phyloP scores from a whole-genome alignment of 768 basidiomycete species.

The Cystofilobasidium capitatum region DNA sequence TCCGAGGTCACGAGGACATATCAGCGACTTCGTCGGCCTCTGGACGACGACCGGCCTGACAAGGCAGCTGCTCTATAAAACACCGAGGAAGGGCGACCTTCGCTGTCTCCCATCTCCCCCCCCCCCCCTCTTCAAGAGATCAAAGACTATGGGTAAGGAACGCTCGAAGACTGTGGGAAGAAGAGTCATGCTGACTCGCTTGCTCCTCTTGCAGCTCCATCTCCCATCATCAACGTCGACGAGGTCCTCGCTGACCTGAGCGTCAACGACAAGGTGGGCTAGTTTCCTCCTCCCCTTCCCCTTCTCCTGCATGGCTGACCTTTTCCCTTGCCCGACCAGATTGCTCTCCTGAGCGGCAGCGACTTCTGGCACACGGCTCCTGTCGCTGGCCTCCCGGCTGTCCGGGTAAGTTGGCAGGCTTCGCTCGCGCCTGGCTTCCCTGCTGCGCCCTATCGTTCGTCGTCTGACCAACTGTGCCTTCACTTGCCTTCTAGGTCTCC shows the following conservation, averaged over 20 bases:
- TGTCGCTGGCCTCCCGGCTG: conserved; percentile 52
- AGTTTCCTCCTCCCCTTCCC: conserved; percentile 46
- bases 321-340: neutral
- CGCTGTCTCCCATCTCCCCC: no score
- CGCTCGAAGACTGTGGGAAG: no score
- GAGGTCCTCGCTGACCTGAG: neutral
- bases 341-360: neutral
- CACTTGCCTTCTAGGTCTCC: conserved; percentile 18
- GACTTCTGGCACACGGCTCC: conserved; percentile 52
- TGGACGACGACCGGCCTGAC: no score
- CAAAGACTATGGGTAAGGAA: no score
- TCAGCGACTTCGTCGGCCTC: no score
- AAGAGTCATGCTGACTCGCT: no score
- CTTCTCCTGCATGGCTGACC: conserved; percentile 43
- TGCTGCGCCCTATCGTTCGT: neutral
- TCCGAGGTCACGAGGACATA: no score
- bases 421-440: neutral
- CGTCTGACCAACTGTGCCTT: conserved; percentile 45
- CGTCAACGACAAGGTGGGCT: conserved; percentile 41
- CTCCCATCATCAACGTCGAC: neutral
- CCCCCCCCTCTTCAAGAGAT: no score
- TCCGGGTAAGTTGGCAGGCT: conserved; percentile 61
- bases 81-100: no score
- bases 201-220: no score
- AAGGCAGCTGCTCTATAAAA: no score